Conservation (phyloP, 2,329 filamentous ascomycete genomes). For the Penicillium digitatum region DNA sequence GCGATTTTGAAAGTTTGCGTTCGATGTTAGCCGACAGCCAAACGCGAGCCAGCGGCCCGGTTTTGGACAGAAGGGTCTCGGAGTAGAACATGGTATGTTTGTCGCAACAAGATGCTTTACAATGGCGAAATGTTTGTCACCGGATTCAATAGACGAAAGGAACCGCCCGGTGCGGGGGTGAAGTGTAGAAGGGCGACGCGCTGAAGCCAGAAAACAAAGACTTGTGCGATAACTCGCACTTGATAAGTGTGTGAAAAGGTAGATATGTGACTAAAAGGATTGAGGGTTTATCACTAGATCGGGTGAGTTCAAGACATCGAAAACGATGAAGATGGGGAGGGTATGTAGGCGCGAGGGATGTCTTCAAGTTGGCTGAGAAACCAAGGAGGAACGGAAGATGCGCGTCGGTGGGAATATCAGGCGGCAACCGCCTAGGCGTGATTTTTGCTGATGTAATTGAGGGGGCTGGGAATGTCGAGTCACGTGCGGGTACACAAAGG, state of each 20-base stretch:
- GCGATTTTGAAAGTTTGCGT: slow-evolving; percentile 95
- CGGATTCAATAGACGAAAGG: slow-evolving; percentile 18
- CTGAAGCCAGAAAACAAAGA: slow-evolving; percentile 33
- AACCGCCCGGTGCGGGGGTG: slow-evolving; percentile 35
- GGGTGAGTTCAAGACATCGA: slow-evolving; percentile 13
- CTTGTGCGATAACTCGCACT: slow-evolving; percentile 13
- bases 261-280: slow-evolving; percentile 1
- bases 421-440: slow-evolving; percentile 7
- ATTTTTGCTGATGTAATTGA: slow-evolving; percentile 21
- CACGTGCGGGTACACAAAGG: slow-evolving; percentile 24
- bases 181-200: slow-evolving; percentile 31
- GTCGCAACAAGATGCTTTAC: slow-evolving; percentile 10
- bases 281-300: slow-evolving; percentile 3
- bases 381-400: slow-evolving; percentile 18
- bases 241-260: neutral
- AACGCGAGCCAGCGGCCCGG: slow-evolving; percentile 91
- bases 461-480: slow-evolving; percentile 27
- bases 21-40: slow-evolving; percentile 98
- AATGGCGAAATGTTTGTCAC: slow-evolving; percentile 37
- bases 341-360: slow-evolving; percentile 15
- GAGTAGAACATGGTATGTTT: slow-evolving; percentile 82
- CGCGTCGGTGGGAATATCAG: slow-evolving; percentile 25
- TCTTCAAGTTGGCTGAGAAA: slow-evolving; percentile 23
- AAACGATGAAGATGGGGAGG: slow-evolving; percentile 7
- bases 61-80: slow-evolving; percentile 91